Evolutionary conservation across 148 eudicot genomes (phyloP).

Genomic region (Fallopia convolvulus): DNA sequence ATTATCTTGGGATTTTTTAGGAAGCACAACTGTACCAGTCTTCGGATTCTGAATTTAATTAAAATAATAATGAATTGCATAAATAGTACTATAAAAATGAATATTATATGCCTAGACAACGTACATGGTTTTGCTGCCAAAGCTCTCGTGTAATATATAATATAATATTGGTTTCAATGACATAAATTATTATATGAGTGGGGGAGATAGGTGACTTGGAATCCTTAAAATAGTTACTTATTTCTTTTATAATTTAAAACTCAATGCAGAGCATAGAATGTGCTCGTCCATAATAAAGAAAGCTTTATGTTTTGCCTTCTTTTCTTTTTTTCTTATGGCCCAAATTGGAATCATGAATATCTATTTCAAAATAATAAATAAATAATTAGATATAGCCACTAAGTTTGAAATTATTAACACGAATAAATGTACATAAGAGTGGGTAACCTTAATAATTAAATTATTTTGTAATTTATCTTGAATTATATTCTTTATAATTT

Average conservation of each 20-base stretch:
- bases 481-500: no score
- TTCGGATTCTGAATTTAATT: not conserved
- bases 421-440: no score
- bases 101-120: slow-evolving; percentile 3
- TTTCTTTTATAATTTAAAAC: not conserved
- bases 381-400: no score
- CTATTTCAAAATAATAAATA: no score
- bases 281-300: no score
- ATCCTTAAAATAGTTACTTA: not conserved
- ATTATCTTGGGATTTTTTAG: slow-evolving; percentile 4
- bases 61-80: not conserved
- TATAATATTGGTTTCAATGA: not conserved
- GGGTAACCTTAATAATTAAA: no score
- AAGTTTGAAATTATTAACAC: no score
- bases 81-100: not conserved
- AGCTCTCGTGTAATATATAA: not conserved
- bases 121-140: slow-evolving; percentile 9
- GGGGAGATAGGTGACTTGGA: not conserved
- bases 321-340: not conserved
- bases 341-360: no score
- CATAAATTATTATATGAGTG: not conserved
- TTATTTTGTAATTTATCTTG: no score
- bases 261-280: no score
- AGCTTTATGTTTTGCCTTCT: not conserved
- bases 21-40: slow-evolving; percentile 5